phyloP scores from a whole-genome alignment of 108 stramenopile genomes.

The Conticribra guillardii region DNA sequence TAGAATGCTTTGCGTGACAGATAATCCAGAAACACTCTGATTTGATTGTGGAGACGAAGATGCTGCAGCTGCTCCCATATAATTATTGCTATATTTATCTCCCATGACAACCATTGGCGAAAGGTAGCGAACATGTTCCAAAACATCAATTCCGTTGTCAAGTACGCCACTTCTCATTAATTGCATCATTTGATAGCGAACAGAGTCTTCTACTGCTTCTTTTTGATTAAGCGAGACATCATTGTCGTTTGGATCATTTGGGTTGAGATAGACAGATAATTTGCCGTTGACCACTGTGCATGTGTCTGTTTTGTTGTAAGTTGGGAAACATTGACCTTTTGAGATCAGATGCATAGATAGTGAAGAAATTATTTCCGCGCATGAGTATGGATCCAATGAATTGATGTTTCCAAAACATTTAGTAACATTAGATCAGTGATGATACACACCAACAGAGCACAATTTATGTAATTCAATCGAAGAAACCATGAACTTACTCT shows the following conservation, averaged over 20 bases:
- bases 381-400: no score
- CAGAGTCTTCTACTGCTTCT: constrained; percentile 9
- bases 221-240: constrained; percentile 10
- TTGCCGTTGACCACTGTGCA: constrained; percentile 16
- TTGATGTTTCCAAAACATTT: no score
- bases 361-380: no score
- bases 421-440: no score
- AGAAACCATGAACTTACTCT: constrained; percentile 1
- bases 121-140: constrained; percentile 17
- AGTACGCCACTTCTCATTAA: constrained; percentile 21
- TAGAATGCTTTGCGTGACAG: constrained; percentile 14
- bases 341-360: no score
- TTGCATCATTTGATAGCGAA: constrained; percentile 22
- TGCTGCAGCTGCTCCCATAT: not conserved
- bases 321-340: constrained; percentile 21
- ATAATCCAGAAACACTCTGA: constrained; percentile 2
- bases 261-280: constrained; percentile 17
- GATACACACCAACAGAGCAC: no score
- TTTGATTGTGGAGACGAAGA: not conserved
- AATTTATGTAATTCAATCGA: no score
- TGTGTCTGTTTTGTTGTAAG: constrained; percentile 11
- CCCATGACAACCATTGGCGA: constrained; percentile 14
- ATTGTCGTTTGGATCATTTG: not conserved
- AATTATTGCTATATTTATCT: constrained; percentile 5
- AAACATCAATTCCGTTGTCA: not conserved